Evolutionary conservation across 106 monocot genomes (phyloP), one percentile per base, ranked within the genome.

Genomic region (Dendrobium chrysotoxum): DNA sequence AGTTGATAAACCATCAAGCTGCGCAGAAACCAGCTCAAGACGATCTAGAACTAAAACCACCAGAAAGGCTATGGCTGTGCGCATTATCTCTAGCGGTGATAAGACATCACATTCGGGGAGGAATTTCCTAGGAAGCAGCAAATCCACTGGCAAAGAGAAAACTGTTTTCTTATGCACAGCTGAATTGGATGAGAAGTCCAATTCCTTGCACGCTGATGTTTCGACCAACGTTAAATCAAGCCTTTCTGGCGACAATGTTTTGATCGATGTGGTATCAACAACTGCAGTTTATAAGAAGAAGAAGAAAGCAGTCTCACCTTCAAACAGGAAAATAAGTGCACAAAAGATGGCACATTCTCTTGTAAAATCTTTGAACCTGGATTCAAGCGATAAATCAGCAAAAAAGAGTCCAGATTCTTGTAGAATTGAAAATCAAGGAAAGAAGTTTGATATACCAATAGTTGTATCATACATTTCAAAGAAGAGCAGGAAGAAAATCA

Each of bases 71-170:
- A 85, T 50, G 40, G 53, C 77, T 61, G 80, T 77, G 28, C n/a
- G 82, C 76, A 88, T 80, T 76, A 42, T 80, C 76, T 65, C 80
- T 42, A 40, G n/a, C 12, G 72, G 68, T 75, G 81, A 87, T 28
- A 87, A 89, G 40, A 7, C 38, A 71, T 84, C 77, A 57, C 54
- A 73, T 67, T 77, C 72, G 58, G 84, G 44, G 17, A 65, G 78
- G 82, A 82, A 18, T 75, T 79, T 75, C 40, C 71, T 12, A 31
- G 86, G 25, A 73, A 85, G 85, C 40, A 57, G 16, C 53, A 86
- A 40, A 80, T 79, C 83, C 15, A 78, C 76, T 31, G 77, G 70
- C 41, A 91, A 90, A 85, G 84, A 80, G 26, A 93, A 90, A 87
- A 53, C 55, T 66, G 46, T 40, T 28, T 31, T 79, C 45, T 18